These are phyloP conservation scores for Spirogloea muscicola DNA, from an alignment of 139 green algal species.

Conservation along the genomic window DNA sequence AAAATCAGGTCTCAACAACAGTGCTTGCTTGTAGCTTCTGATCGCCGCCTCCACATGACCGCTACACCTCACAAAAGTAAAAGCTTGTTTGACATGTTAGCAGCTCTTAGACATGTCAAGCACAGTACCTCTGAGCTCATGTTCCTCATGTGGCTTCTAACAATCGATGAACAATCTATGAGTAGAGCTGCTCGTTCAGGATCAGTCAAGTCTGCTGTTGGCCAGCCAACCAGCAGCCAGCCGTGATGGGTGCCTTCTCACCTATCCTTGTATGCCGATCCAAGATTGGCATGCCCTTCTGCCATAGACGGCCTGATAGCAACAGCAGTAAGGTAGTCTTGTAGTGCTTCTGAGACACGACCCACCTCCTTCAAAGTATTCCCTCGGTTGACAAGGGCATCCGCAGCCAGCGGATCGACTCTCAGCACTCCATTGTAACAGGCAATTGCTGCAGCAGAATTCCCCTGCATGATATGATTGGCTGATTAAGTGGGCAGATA, in stretches of 20 bases:
- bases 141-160: too few species aligned
- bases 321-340: conserved; percentile 76
- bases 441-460: conserved; percentile 67
- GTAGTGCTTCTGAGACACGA: conserved; percentile 67
- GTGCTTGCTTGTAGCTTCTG: conserved; percentile 61
- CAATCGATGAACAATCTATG: too few species aligned
- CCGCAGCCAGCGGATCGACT: conserved; percentile 49
- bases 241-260: neutral
- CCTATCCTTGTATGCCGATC: conserved; percentile 70
- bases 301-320: conserved; percentile 62
- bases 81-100: too few species aligned
- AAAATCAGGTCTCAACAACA: conserved; percentile 67
- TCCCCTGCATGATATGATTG: too few species aligned
- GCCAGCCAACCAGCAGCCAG: too few species aligned
- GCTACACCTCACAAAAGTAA: too few species aligned
- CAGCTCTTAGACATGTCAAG: too few species aligned
- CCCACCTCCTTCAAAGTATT: conserved; percentile 42
- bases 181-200: too few species aligned
- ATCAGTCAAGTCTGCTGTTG: too few species aligned
- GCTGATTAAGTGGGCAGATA: too few species aligned
- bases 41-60: conserved; percentile 72
- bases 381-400: conserved; percentile 27
- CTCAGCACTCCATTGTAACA: conserved; percentile 68
- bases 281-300: conserved; percentile 74
- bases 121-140: too few species aligned